Percentiles rank a stretch among this genome's conserved stretches.
Conservation (phyloP, 108 stramenopile genomes). For the Fragilariopsis cylindrus region DNA sequence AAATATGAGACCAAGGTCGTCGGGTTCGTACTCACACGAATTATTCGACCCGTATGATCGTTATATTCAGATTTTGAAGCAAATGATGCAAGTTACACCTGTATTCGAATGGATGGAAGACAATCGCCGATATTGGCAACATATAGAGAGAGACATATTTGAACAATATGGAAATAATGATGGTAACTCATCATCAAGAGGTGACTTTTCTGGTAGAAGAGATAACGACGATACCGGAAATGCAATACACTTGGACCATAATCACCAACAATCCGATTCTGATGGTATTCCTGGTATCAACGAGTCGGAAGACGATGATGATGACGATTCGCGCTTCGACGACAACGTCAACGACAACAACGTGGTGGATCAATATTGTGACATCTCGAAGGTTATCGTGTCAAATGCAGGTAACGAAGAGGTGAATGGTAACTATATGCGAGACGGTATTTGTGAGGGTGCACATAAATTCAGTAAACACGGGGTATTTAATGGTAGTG, state of each 20-base stretch:
- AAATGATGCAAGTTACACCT: conserved; percentile 45
- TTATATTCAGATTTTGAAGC: conserved; percentile 60
- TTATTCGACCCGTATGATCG: conserved; percentile 46
- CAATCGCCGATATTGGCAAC: conserved; percentile 57
- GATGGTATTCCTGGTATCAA: conserved; percentile 48
- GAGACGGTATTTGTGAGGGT: conserved; percentile 61
- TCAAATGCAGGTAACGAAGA: conserved; percentile 69
- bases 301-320: conserved; percentile 78
- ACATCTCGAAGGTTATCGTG: conserved; percentile 37
- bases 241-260: conserved; percentile 27
- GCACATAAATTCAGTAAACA: conserved; percentile 61
- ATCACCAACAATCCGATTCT: conserved; percentile 51
- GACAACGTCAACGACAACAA: conserved; percentile 25
- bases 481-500: conserved; percentile 53
- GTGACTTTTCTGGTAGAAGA: conserved; percentile 31
- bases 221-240: conserved; percentile 29
- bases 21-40: conserved; percentile 44
- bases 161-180: conserved; percentile 22
- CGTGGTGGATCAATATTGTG: conserved; percentile 15
- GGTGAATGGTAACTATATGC: conserved; percentile 77
- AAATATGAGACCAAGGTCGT: conserved; percentile 16
- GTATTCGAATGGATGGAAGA: conserved; percentile 72
- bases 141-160: conserved; percentile 64
- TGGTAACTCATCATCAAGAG: conserved; percentile 38
- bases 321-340: conserved; percentile 61